Evolutionary conservation across 371 early-diverging fungal species (phyloP).

Genomic region (Mortierella sp.): DNA sequence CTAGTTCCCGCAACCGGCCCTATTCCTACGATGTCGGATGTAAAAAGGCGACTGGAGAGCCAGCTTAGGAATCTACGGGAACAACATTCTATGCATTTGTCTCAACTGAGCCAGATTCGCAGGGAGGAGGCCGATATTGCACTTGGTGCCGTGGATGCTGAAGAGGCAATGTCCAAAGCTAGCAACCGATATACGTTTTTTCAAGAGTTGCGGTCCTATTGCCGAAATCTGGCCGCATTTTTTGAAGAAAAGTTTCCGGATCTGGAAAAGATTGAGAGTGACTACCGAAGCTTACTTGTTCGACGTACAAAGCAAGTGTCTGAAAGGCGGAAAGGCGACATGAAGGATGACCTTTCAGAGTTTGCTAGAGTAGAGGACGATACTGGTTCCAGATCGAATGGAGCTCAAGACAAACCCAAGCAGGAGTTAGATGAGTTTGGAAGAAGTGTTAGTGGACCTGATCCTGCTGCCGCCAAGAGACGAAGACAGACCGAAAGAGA

Average conservation of each 20-base stretch:
- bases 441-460: conserved; percentile 34
- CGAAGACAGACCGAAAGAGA: conserved; percentile 49
- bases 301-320: conserved; percentile 55
- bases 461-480: conserved; percentile 52
- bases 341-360: conserved; percentile 60
- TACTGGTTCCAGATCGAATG: neutral
- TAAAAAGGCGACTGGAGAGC: conserved; percentile 54
- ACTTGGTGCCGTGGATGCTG: conserved; percentile 52
- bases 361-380: conserved; percentile 59
- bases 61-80: conserved; percentile 51
- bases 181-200: conserved; percentile 74
- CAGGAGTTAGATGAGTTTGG: conserved; percentile 63
- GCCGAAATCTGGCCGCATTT: conserved; percentile 73
- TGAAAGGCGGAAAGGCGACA: conserved; percentile 56
- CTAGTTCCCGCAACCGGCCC: conserved; percentile 64
- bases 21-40: conserved; percentile 63
- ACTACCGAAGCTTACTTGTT: conserved; percentile 58
- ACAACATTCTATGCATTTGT: conserved; percentile 55
- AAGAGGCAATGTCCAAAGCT: conserved; percentile 57
- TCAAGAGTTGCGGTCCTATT: conserved; percentile 68
- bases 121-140: conserved; percentile 56
- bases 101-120: conserved; percentile 60
- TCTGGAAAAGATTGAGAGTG: conserved; percentile 68
- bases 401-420: conserved; percentile 22
- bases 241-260: conserved; percentile 75